Evolutionary conservation across 2,329 filamentous ascomycete species (phyloP), one percentile per base, ranked within the genome.

Genomic region (Arthrocladium fulminans): DNA sequence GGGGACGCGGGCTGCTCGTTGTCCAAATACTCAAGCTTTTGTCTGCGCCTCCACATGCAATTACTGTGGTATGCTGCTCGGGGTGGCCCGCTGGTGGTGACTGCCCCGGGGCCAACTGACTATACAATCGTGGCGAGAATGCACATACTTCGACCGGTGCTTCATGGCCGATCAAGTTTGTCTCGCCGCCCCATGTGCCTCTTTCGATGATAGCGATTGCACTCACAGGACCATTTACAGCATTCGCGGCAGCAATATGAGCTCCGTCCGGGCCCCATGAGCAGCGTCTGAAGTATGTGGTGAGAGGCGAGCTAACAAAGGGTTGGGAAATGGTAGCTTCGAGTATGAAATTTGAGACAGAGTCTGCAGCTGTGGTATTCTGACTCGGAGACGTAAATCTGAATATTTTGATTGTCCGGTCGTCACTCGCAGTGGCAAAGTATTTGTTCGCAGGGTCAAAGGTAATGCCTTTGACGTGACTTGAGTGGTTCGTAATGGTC

Each of bases 381-480:
- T 92, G 86, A 1, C 84, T 79, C 0, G 92, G 89, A 1, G 90
- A 85, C 2, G 86, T 95, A 65, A 96, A 98, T 51, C 89, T 82
- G 67, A 94, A 97, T 59, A 98, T 87, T 65, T 94, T 94, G 67
- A 98, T 94, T 2, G 88, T 90, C 51, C 92, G 82, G 66, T 98
- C 92, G 65, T 98, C 92, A 68, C 88, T 95, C 2, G 94, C 89
- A 0, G 94, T 98, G 13, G 94, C 92, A 67, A 98, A 98, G 73
- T 95, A 98, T 65, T 97, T 98, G 72, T 97, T 97, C 35, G 92
- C 92, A 0, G 92, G 92, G 63, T 98, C 92, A 63, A 98, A 98
- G 0, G 90, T 95, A 60, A 98, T 94, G 53, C 94, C 92, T 66
- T 98, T 98, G 70, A 98, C 92, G 64, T 97, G 94, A 65, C 88